phyloP scores from a whole-genome alignment of 768 basidiomycete genomes.

The Boletus sp. region DNA sequence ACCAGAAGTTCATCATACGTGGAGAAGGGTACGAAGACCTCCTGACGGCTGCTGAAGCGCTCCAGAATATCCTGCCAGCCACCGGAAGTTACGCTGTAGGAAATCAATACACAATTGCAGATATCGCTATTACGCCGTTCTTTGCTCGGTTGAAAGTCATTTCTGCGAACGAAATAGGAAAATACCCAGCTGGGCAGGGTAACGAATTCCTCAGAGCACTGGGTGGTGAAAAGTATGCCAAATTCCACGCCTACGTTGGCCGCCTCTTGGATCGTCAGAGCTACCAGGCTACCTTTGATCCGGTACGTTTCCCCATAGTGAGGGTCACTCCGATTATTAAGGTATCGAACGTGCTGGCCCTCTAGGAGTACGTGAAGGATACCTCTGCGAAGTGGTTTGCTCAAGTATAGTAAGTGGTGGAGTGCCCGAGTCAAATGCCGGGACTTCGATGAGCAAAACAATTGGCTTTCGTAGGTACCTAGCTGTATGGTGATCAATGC shows the following conservation, averaged over 20 bases:
- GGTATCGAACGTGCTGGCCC: not conserved
- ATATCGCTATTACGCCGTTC: constrained; percentile 59
- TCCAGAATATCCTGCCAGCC: constrained; percentile 49
- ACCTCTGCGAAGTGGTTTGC: not conserved
- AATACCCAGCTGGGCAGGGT: constrained; percentile 47
- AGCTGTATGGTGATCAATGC: not conserved
- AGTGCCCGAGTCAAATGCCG: too few species aligned
- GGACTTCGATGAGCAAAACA: not conserved
- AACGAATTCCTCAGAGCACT: constrained; percentile 41
- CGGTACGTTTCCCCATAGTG: constrained; percentile 35
- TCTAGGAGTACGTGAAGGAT: constrained; percentile 13
- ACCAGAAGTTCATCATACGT: constrained; percentile 33
- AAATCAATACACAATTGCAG: constrained; percentile 48
- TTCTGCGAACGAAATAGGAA: constrained; percentile 50
- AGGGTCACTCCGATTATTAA: too few species aligned
- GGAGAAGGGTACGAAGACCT: constrained; percentile 43
- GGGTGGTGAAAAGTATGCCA: constrained; percentile 41
- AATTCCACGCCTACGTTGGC: constrained; percentile 46
- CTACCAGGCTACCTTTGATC: constrained; percentile 51
- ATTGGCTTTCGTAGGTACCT: too few species aligned
- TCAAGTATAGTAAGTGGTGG: constrained; percentile 1
- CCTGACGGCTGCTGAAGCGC: constrained; percentile 40
- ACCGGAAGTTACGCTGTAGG: constrained; percentile 37
- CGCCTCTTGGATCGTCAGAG: constrained; percentile 51
- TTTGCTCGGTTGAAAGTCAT: constrained; percentile 47